phyloP scores from a whole-genome alignment of 768 basidiomycete genomes.

The Holtermanniella nyarrowii region DNA sequence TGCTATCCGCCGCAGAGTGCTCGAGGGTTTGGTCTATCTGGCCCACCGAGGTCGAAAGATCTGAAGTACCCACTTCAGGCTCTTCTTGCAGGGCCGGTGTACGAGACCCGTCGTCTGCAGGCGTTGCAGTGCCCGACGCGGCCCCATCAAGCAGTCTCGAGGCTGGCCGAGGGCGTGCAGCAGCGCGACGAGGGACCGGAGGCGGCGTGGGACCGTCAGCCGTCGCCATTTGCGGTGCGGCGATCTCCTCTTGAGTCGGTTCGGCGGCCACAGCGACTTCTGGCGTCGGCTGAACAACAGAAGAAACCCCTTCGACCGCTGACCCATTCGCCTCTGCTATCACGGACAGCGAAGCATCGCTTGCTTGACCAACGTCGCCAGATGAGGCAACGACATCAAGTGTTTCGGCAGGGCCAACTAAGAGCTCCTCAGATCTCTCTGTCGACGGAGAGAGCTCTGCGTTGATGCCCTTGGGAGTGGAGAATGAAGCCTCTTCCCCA shows the following conservation, averaged over 20 bases:
- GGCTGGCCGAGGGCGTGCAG: constrained; percentile 13
- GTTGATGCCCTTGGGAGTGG: constrained; percentile 19
- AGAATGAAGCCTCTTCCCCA: constrained; percentile 18
- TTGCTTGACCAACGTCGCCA: background rate
- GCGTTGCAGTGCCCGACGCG: background rate
- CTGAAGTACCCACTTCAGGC: background rate
- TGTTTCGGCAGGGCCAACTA: constrained; percentile 2
- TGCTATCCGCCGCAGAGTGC: too few species aligned
- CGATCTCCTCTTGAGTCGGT: background rate
- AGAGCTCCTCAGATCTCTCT: background rate
- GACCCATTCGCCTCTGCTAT: too few species aligned
- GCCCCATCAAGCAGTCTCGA: background rate
- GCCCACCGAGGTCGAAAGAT: background rate
- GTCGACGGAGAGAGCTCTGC: constrained; percentile 9
- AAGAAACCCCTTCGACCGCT: too few species aligned
- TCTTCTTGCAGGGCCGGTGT: background rate
- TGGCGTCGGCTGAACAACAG: too few species aligned
- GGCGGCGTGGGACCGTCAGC: constrained; percentile 12
- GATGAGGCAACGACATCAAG: background rate
- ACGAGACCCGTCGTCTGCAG: background rate
- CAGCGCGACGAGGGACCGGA: constrained; percentile 18
- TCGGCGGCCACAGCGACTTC: background rate
- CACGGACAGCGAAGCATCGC: too few species aligned
- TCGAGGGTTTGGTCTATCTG: too few species aligned
- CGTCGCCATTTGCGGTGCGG: background rate